Conservation (phyloP, 495 filamentous ascomycete genomes). For the Hypoxylon fuscum region DNA sequence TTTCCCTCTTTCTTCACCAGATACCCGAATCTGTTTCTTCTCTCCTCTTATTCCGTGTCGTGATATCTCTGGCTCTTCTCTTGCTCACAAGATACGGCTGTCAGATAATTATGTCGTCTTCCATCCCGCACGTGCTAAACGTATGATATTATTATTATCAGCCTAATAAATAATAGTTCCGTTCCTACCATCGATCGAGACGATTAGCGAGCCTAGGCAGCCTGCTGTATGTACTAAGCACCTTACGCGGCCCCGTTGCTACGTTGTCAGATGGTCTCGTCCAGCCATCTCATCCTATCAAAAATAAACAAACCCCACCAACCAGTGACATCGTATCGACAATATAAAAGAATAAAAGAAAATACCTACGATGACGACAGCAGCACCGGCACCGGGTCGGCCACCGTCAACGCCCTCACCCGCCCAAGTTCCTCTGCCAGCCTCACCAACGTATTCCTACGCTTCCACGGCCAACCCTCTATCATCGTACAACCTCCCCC, state of each 20-base stretch:
- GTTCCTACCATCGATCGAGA: neutral
- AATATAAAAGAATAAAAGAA: neutral
- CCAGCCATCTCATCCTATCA: constrained; percentile 1
- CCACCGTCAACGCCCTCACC: constrained; percentile 59
- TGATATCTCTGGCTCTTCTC: too few relatives aligned
- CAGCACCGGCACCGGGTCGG: constrained; percentile 30
- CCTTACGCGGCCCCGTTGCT: constrained; percentile 19
- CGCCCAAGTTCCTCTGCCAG: constrained; percentile 62
- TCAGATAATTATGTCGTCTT: constrained; percentile 10
- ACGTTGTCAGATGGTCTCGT: constrained; percentile 19
- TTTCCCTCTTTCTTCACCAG: too few relatives aligned
- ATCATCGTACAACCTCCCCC: constrained; percentile 64
- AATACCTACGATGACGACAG: constrained; percentile 25
- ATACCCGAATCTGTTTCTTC: too few relatives aligned
- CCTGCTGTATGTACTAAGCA: neutral
- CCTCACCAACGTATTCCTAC: constrained; percentile 67
- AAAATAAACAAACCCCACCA: constrained; percentile 42
- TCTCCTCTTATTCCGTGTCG: too few relatives aligned
- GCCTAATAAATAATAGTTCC: constrained; percentile 22
- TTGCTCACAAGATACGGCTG: neutral
- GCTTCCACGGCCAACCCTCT: constrained; percentile 51
- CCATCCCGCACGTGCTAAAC: constrained; percentile 2
- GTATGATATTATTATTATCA: constrained; percentile 15
- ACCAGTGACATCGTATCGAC: constrained; percentile 28
- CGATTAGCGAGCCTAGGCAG: neutral